phyloP scores from a whole-genome alignment of 2,329 filamentous ascomycete genomes.

The Gaeumannomyces tritici region DNA sequence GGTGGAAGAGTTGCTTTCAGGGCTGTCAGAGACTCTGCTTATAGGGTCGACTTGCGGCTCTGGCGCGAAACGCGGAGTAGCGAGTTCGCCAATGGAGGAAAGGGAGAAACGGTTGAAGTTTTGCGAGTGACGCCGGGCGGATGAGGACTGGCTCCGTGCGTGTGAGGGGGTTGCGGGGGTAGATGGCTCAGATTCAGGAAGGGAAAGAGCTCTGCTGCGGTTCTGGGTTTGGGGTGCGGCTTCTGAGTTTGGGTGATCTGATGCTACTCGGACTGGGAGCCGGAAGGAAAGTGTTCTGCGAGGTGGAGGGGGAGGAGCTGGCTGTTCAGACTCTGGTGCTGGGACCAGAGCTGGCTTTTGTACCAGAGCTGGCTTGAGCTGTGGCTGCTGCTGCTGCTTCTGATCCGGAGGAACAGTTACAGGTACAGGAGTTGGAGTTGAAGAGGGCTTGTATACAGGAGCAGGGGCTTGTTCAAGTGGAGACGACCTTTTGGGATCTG shows the following conservation, averaged over 20 bases:
- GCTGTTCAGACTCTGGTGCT: not conserved
- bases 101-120: not conserved
- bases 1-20: not conserved
- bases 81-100: slow-evolving; percentile 3
- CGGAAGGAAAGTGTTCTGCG: not conserved
- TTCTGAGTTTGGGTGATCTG: not conserved
- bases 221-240: no score
- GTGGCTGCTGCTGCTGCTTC: not conserved
- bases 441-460: not conserved
- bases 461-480: not conserved
- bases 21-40: not conserved
- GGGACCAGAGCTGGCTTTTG: not conserved
- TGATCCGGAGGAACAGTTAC: not conserved
- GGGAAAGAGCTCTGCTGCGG: not conserved
- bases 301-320: not conserved
- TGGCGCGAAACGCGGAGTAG: not conserved
- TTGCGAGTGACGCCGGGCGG: not conserved
- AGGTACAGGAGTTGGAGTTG: not conserved
- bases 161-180: not conserved
- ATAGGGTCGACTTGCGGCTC: not conserved
- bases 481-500: not conserved
- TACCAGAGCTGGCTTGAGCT: not conserved
- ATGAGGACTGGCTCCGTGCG: not conserved
- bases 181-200: not conserved
- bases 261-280: not conserved